Evolutionary conservation across 2,329 filamentous ascomycete genomes (phyloP), one percentile per base, ranked within the genome.

Genomic region (Grosmannia penicillata): DNA sequence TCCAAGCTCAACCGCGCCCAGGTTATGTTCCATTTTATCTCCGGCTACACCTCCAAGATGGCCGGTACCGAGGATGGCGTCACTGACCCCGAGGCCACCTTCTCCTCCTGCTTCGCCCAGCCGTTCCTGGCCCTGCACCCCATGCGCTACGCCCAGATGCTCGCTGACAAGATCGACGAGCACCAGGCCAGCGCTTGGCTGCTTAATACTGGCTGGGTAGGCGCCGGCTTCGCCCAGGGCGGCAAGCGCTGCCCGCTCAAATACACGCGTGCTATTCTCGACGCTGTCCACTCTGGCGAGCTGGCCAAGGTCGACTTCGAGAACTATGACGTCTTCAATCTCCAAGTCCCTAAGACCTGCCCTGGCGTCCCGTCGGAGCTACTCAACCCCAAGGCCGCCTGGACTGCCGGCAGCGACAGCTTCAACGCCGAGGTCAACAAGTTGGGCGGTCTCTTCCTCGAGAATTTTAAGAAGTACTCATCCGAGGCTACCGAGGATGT

Each of bases 11-110:
- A 82, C 70, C 75, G 81, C 48, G 77, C 84, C 54, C 91, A 96
- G 69, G 94, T 86, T 61, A 96, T 98, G 89, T 98, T 96, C 80
- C 91, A 98, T 74, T 98, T 98, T 78, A 98, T 98, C 65, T 93
- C 84, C 15, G 91, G 91, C 52, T 98, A 98, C 74, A 98, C 91
- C 47, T 96, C 89, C 57, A 98, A 98, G 79, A 98, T 98, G 91
- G 91, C 91, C 48, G 91, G 91, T 55, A 98, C 91, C 25, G 91
- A 98, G 68, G 85, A 95, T 49, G 91, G 91, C 55, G 78, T 98
- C 48, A 93, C 83, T 9, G 91, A 98, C 67, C 91, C 91, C 48
- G 85, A 96, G 66, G 91, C 91, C 19, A 98, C 91, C 54, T 98
- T 98, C 78, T 96, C 87, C 21, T 93, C 87, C 38, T 98, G 91